phyloP scores from a whole-genome alignment of 495 filamentous ascomycete genomes.

The Podospora bellae-mahoneyi region DNA sequence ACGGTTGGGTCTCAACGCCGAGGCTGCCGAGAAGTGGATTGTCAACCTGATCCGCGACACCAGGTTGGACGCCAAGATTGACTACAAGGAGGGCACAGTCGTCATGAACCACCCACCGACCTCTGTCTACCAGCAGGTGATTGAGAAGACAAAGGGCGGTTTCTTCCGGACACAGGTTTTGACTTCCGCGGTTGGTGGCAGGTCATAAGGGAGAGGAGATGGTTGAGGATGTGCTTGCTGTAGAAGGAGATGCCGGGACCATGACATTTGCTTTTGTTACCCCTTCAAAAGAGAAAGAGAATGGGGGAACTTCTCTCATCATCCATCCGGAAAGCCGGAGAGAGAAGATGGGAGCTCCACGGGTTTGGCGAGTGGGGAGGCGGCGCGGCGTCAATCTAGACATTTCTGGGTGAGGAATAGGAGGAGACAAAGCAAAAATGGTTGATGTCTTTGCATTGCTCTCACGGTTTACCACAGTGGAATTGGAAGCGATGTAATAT shows the following conservation, averaged over 20 bases:
- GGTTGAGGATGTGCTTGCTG: not conserved
- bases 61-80: slow-evolving; percentile 95
- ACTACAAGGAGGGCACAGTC: slow-evolving; percentile 97
- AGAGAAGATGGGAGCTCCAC: not conserved
- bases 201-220: slow-evolving; percentile 20
- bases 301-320: not conserved
- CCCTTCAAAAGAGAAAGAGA: not conserved
- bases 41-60: slow-evolving; percentile 98
- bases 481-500: slow-evolving; percentile 8
- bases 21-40: slow-evolving; percentile 99
- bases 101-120: slow-evolving; percentile 99
- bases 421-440: not conserved
- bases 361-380: not conserved
- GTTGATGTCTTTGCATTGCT: not conserved
- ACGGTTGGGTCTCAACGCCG: slow-evolving; percentile 80
- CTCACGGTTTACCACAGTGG: not conserved
- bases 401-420: not conserved
- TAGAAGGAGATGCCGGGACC: slow-evolving; percentile 1
- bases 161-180: slow-evolving; percentile 85
- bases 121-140: slow-evolving; percentile 98
- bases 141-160: slow-evolving; percentile 91
- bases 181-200: slow-evolving; percentile 52
- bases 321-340: not conserved
- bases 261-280: not conserved
- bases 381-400: not conserved